Base-by-base conservation (phyloP, 352 stramenopile genomes). In the Pythium graminicola region DNA sequence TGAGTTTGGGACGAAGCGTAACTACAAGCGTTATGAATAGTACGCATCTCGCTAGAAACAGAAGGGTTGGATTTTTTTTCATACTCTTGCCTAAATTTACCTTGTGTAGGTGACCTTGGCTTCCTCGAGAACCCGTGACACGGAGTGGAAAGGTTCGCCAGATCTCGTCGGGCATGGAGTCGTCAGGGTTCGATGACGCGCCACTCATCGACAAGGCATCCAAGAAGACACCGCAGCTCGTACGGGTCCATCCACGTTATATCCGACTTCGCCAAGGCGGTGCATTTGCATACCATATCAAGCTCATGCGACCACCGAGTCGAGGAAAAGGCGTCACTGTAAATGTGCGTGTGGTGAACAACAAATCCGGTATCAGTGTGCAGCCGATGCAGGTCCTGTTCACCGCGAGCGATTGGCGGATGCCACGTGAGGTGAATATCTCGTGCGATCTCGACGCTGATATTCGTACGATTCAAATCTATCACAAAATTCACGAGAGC, bases 401-500 rank as follows among this genome's bases (percentile, higher is more conserved):
- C 22, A 85, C 72, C 1, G 60, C 67, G 14, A 81, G 67, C 29
- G 65, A 85, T 35, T 85, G 76, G 67, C 59, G 70, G 10, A 55
- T 70, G 46, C 67, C 73, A 3, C 67, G 72, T 35, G 73, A 85
- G 29, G 59, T 83, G 5, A 51, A 65, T 2, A 60, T 83, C 16
- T 48, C 58, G 14, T 77, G 64, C 29, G 73, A 75, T 1, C 24
- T 53, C 3, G 66, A 85, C n/a, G 70, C 72, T 3, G 71, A 86
- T 29, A 52, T 85, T 19, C 67, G 69, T 6, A 85, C 73, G 11
- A 76, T 86, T 40, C 73, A 84, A 63, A 86, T 89, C 60, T 68
- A 85, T 44, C 78, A 87, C 70, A 86, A 80, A 55, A 78, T 85
- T 26, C 41, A 78, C 54, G 67, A 81, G 27, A 73, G 59, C 11